These are phyloP conservation scores for Cinnamomum micranthum DNA, from an alignment of 164 flowering plant genomes.

Conservation along the genomic window DNA sequence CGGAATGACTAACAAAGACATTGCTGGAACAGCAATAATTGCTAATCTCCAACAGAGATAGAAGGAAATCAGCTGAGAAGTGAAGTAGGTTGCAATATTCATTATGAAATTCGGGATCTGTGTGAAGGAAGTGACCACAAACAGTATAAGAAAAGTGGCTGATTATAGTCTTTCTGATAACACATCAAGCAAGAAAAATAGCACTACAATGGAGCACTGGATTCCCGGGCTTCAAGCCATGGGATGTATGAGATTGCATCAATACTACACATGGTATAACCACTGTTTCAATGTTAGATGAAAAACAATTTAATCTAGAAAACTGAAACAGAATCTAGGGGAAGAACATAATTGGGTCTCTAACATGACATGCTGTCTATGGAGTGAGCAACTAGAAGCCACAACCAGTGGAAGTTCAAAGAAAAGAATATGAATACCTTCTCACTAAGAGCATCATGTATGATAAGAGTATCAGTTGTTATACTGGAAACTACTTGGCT, in stretches of 20 bases:
- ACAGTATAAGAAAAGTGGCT: no score
- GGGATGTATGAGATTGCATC: no score
- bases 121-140: conserved; percentile 4
- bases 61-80: conserved; percentile 34
- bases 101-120: conserved; percentile 50
- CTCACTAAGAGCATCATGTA: conserved; percentile 69
- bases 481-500: conserved; percentile 61
- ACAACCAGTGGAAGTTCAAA: background rate
- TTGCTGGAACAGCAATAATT: conserved; percentile 47
- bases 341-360: no score
- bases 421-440: conserved; percentile 39
- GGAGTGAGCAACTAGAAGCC: background rate
- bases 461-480: conserved; percentile 57
- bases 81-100: conserved; percentile 34
- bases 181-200: no score
- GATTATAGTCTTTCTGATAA: no score
- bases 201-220: no score
- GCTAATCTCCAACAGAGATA: conserved; percentile 56
- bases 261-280: no score
- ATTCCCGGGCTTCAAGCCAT: no score
- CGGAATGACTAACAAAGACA: conserved; percentile 39
- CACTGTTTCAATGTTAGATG: no score
- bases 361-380: no score
- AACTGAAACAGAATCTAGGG: no score
- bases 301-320: no score